A percentile compares a stretch with the other conserved stretches of the same genome.
phyloP scores from a whole-genome alignment of 345 rosid species.

The Reutealis trisperma region DNA sequence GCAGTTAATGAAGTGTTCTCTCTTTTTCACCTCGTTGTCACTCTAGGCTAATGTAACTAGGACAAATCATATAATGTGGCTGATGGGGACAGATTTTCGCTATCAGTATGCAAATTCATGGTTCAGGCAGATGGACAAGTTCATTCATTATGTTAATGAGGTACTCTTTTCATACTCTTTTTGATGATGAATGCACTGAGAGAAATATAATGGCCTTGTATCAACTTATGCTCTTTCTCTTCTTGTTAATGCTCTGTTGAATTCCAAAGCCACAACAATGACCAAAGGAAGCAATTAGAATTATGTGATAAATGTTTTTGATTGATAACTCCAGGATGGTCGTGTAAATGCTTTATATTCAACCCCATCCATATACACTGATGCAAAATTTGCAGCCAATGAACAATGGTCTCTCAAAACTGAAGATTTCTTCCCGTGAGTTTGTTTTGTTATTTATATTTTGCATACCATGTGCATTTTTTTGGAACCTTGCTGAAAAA shows the following conservation, averaged over 20 bases:
- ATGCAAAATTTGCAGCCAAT: slow-evolving; percentile 71
- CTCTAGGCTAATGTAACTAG: slow-evolving; percentile 83
- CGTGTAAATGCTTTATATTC: slow-evolving; percentile 92
- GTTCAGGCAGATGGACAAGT: slow-evolving; percentile 97
- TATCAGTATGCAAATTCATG: slow-evolving; percentile 94
- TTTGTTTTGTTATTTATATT: slow-evolving; percentile 22
- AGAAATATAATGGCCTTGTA: not conserved
- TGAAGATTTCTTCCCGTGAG: slow-evolving; percentile 94
- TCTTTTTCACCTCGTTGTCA: slow-evolving; percentile 2
- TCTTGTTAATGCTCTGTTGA: slow-evolving; percentile 8
- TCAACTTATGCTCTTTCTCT: slow-evolving; percentile 3
- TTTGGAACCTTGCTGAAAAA: slow-evolving; percentile 2
- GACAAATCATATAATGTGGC: slow-evolving; percentile 93
- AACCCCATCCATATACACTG: slow-evolving; percentile 87
- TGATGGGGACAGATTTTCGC: slow-evolving; percentile 94
- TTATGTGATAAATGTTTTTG: slow-evolving; percentile 4
- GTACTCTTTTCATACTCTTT: slow-evolving; percentile 35
- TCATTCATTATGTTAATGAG: slow-evolving; percentile 90
- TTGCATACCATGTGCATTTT: not conserved
- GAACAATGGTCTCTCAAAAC: slow-evolving; percentile 90
- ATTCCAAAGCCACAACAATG: slow-evolving; percentile 10
- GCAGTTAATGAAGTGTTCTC: not conserved
- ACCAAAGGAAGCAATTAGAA: not conserved
- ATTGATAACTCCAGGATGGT: slow-evolving; percentile 67
- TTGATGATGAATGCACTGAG: slow-evolving; percentile 5